These are phyloP conservation scores for Heimioporus sp. DNA, from an alignment of 768 basidiomycete genomes.

Conservation along the genomic window DNA sequence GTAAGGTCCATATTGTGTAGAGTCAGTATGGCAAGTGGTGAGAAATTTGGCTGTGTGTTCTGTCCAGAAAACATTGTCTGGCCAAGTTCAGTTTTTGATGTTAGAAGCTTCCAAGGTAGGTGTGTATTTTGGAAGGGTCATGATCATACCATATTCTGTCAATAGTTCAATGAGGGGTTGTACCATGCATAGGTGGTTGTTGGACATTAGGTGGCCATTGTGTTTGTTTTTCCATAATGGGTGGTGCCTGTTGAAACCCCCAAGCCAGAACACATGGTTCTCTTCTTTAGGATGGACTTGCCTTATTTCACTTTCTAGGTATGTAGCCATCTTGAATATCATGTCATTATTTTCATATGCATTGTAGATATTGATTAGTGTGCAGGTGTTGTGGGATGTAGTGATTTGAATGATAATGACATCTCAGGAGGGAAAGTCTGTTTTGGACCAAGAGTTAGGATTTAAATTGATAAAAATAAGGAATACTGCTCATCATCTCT, in stretches of 20 bases:
- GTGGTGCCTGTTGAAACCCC: conserved; percentile 35
- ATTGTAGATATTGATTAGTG: not conserved
- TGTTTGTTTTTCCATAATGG: conserved; percentile 27
- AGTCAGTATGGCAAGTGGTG: not conserved
- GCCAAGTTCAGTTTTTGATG: conserved; percentile 27
- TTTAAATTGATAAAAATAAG: conserved; percentile 1
- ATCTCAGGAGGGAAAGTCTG: not conserved
- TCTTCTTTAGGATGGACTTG: not conserved
- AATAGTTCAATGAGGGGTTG: too few relatives aligned
- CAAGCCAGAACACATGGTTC: conserved; percentile 15
- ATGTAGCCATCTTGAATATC: too few relatives aligned
- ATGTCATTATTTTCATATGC: too few relatives aligned
- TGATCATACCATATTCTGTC: conserved; percentile 25
- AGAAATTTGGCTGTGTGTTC: not conserved
- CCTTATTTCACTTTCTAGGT: too few relatives aligned
- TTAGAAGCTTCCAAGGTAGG: conserved; percentile 33
- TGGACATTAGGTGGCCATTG: too few relatives aligned
- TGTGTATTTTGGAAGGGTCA: conserved; percentile 31
- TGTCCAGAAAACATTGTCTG: conserved; percentile 13
- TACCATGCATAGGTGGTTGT: too few relatives aligned
- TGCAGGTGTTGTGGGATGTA: not conserved
- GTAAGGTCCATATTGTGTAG: accelerated
- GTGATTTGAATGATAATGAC: not conserved
- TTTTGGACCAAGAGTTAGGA: conserved; percentile 8
- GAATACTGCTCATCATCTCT: not conserved